Evolutionary conservation across 345 rosid species (phyloP).

Genomic region (Hirschfeldia incana): DNA sequence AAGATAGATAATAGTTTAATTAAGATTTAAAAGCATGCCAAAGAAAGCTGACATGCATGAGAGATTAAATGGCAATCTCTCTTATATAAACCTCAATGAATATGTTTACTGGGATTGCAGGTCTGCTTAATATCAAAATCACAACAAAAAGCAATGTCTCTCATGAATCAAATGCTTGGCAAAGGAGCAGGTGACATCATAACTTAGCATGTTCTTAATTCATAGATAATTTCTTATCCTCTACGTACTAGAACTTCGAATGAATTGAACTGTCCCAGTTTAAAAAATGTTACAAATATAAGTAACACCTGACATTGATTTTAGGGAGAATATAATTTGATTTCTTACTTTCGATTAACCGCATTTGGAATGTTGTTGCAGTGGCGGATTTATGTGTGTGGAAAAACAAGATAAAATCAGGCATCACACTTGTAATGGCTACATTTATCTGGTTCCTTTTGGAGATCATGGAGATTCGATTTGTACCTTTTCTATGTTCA

Average conservation of each 20-base stretch:
- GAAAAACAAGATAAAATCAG: conserved; percentile 28
- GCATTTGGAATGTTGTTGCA: conserved; percentile 16
- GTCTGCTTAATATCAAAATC: background rate
- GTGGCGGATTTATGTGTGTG: conserved; percentile 32
- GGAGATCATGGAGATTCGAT: conserved; percentile 24
- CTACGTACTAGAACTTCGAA: background rate
- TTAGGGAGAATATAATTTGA: background rate
- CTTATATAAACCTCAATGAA: conserved; percentile 5
- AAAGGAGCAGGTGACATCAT: conserved; percentile 32
- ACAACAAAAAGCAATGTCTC: conserved; percentile 23
- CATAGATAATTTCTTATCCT: background rate
- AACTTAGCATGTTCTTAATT: background rate
- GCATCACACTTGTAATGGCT: conserved; percentile 22
- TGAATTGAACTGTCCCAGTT: background rate
- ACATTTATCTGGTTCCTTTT: conserved; percentile 27
- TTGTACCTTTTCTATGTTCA: conserved; percentile 19
- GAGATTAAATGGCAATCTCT: conserved; percentile 13
- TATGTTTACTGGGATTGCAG: background rate
- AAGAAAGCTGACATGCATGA: background rate
- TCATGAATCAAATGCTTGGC: conserved; percentile 18
- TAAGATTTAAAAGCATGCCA: conserved; percentile 13
- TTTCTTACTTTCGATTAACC: background rate
- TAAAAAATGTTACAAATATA: background rate
- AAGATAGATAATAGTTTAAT: conserved; percentile 1
- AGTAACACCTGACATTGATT: background rate